phyloP scores from a whole-genome alignment of 2,329 filamentous ascomycete genomes.

The Sclerotinia trifoliorum region DNA sequence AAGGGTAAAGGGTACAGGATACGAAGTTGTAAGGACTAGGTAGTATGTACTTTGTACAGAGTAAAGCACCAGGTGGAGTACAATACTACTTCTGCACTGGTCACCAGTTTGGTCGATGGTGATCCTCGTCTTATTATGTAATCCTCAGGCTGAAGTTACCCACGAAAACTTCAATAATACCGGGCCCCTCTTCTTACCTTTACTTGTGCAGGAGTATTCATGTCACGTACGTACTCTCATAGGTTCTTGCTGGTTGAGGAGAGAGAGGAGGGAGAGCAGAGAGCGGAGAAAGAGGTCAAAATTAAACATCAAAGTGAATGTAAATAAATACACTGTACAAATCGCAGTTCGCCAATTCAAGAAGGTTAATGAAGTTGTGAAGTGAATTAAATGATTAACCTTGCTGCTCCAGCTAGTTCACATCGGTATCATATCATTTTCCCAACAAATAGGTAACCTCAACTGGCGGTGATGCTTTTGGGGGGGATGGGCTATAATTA shows the following conservation, averaged over 20 bases:
- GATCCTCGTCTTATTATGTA: conserved; percentile 6
- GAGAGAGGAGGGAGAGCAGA: background rate
- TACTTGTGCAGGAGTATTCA: no score
- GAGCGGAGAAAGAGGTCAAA: background rate
- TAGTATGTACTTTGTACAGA: conserved; percentile 13
- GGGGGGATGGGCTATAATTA: background rate
- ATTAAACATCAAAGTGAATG: background rate
- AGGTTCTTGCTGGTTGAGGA: background rate
- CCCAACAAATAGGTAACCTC: background rate
- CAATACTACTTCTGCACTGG: conserved; percentile 5
- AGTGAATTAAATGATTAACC: background rate
- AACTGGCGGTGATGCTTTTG: conserved; percentile 5
- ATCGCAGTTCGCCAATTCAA: no score
- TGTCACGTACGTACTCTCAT: no score
- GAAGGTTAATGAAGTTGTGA: background rate
- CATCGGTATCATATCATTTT: background rate
- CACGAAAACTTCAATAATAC: background rate
- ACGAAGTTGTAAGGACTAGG: background rate
- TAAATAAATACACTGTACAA: background rate
- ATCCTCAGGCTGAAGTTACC: conserved; percentile 10
- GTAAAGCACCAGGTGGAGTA: conserved; percentile 15
- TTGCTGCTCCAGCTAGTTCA: no score
- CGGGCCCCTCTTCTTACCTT: no score
- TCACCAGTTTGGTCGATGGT: background rate
- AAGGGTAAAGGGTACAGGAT: background rate